Conservation (phyloP, 2,329 filamentous ascomycete species). For the Apiospora hydei region DNA sequence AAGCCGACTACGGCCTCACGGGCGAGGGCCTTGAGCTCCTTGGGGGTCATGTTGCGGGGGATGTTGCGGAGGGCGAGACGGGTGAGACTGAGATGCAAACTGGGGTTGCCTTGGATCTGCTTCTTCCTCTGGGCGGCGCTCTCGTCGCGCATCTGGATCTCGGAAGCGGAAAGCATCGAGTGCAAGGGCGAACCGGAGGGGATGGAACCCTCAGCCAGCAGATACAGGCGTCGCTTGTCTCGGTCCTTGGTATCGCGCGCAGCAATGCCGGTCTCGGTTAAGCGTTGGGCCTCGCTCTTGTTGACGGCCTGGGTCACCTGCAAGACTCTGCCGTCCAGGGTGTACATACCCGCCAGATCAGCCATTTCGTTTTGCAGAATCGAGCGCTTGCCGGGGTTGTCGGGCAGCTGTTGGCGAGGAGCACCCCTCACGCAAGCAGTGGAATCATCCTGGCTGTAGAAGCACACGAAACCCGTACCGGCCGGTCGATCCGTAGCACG, state of each 20-base stretch:
- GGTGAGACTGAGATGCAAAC: slow-evolving; percentile 86
- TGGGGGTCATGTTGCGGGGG: slow-evolving; percentile 81
- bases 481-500: slow-evolving; percentile 83
- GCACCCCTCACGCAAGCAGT: slow-evolving; percentile 78
- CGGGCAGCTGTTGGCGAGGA: slow-evolving; percentile 63
- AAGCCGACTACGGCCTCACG: slow-evolving; percentile 94
- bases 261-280: slow-evolving; percentile 76
- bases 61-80: slow-evolving; percentile 92
- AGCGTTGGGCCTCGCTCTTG: slow-evolving; percentile 77
- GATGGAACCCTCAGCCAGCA: slow-evolving; percentile 87
- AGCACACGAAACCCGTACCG: slow-evolving; percentile 95
- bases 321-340: slow-evolving; percentile 86
- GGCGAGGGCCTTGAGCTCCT: slow-evolving; percentile 89
- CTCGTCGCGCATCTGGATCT: slow-evolving; percentile 87
- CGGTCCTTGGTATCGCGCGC: slow-evolving; percentile 75
- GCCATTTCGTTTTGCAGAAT: slow-evolving; percentile 86
- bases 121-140: slow-evolving; percentile 88
- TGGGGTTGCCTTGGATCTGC: slow-evolving; percentile 89
- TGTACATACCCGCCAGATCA: slow-evolving; percentile 86
- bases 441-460: slow-evolving; percentile 79
- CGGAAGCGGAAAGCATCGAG: slow-evolving; percentile 75
- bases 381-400: slow-evolving; percentile 72
- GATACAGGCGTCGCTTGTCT: slow-evolving; percentile 90
- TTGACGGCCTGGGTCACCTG: slow-evolving; percentile 86
- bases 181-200: slow-evolving; percentile 79